A percentile compares a stretch with the other conserved stretches of the same genome.
Conservation (phyloP, 2,329 filamentous ascomycete species). For the Leptosphaerulina australis region DNA sequence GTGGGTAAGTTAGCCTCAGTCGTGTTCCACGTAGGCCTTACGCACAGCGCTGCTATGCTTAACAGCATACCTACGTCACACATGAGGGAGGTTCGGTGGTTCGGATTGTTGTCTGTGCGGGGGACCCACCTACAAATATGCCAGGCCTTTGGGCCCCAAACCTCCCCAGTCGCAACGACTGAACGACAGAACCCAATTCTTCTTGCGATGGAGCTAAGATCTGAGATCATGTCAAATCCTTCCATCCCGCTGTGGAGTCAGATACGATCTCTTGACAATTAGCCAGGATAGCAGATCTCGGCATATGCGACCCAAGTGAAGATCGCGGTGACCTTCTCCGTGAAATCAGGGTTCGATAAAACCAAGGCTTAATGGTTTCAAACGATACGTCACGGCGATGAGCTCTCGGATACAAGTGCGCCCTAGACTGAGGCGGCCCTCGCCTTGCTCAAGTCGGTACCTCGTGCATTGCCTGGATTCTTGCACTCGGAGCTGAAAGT, state of each 20-base stretch:
- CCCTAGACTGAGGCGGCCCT: background rate
- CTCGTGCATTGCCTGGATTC: background rate
- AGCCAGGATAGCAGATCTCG: conserved; percentile 2
- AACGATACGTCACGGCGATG: background rate
- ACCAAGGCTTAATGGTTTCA: background rate
- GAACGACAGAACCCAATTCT: conserved; percentile 1
- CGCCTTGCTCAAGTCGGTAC: background rate
- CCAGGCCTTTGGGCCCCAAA: conserved; percentile 13
- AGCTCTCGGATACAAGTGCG: background rate
- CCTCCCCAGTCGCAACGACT: conserved; percentile 7
- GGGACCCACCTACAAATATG: background rate
- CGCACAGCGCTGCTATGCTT: background rate
- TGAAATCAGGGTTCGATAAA: background rate
- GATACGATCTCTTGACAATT: background rate
- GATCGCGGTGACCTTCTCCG: background rate
- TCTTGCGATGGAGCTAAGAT: conserved; percentile 13
- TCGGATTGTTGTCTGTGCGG: conserved; percentile 1
- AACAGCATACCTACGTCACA: conserved; percentile 11
- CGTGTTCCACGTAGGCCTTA: too few relatives aligned
- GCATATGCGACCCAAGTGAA: too few relatives aligned
- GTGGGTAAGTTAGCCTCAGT: too few relatives aligned
- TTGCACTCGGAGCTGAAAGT: background rate
- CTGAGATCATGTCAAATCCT: conserved; percentile 12
- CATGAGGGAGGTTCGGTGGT: background rate
- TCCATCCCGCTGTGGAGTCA: conserved; percentile 15